Percentiles rank a stretch among this genome's conserved stretches.
These are phyloP conservation scores for Shiraia sp. DNA, from an alignment of 2,329 filamentous ascomycete genomes.

Conservation along the genomic window DNA sequence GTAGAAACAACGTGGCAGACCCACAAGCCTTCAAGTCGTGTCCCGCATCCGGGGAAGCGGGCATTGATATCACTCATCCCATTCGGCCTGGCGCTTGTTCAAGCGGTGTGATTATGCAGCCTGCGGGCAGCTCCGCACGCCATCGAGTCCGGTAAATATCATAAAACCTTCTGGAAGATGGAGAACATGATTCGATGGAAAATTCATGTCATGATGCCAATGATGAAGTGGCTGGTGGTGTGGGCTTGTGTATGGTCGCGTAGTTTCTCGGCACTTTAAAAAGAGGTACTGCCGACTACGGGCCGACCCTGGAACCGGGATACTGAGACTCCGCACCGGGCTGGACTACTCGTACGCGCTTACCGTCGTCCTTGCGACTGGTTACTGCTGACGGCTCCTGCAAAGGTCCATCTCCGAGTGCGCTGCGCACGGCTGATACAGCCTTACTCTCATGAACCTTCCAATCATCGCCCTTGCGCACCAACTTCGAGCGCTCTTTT, in stretches of 20 bases:
- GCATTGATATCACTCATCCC: conserved; percentile 5
- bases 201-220: conserved; percentile 6
- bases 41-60: conserved; percentile 29
- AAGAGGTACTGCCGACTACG: conserved; percentile 8
- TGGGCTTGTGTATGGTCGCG: conserved; percentile 2
- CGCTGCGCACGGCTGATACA: conserved; percentile 44
- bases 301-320: conserved; percentile 8
- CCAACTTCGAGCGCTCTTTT: conserved; percentile 39
- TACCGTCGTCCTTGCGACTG: conserved; percentile 27
- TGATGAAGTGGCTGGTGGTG: not conserved
- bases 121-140: conserved; percentile 17
- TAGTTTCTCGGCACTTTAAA: conserved; percentile 8
- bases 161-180: not conserved
- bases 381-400: conserved; percentile 17
- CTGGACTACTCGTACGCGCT: conserved; percentile 36
- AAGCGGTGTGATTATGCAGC: conserved; percentile 36
- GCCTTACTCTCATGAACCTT: conserved; percentile 49
- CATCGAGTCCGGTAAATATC: not conserved
- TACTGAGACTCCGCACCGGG: conserved; percentile 8
- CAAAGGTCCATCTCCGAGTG: conserved; percentile 27
- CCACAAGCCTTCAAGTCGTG: conserved; percentile 11
- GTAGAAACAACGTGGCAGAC: conserved; percentile 15
- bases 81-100: conserved; percentile 17
- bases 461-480: conserved; percentile 48
- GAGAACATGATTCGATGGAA: not conserved